Base-by-base conservation (phyloP, 2,329 filamentous ascomycete species). In the Chrysoporthe deuterocubensis region DNA sequence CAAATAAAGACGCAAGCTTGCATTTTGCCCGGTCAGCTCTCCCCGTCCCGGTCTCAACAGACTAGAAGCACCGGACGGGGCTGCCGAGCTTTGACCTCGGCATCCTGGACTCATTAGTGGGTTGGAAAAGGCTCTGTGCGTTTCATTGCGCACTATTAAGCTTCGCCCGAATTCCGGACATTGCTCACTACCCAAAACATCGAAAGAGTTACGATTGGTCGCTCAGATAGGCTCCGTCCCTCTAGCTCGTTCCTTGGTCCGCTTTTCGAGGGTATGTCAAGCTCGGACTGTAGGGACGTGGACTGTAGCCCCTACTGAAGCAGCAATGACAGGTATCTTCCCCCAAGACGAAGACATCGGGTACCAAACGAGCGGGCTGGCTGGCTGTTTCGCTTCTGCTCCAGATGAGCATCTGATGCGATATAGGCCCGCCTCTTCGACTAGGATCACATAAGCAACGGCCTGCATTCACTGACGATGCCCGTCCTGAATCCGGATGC, bases 181-280 rank as follows among this genome's bases (percentile, higher is more conserved):
- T 43, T 57, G n/a, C 50, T 48, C 59, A 56, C 32, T 60, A 40
- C 57, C 56, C 62, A 48, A 48, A 62, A 40, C 59, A 59, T 57
- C 18, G 62, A 40, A 62, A 34, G 21, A 46, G 66, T 65, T 65
- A 68, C 66, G 66, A 68, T 68, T 68, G 66, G 66, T 57, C 57
- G 60, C 65, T 57, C 58, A 65, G 66, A 68, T 50, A 16, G 46
- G 66, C 63, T 32, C 60, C 66, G 62, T 46, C 62, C 18, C 58
- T 32, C 50, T 34, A 26, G 13, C 9, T 54, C 57, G 62, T 42
- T 42, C 34, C 43, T 57, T 48, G 18, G 7, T 34, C 40, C 52
- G 32, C 6, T 63, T n/a, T 57, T 40, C 40, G 62, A 60, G 46
- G 46, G 50, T 48, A 54, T 66, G 65, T 46, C 58, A 57, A 34